These are phyloP conservation scores for Pseudocercospora pini-densiflorae DNA, from an alignment of 2,329 filamentous ascomycete species.

Conservation along the genomic window DNA sequence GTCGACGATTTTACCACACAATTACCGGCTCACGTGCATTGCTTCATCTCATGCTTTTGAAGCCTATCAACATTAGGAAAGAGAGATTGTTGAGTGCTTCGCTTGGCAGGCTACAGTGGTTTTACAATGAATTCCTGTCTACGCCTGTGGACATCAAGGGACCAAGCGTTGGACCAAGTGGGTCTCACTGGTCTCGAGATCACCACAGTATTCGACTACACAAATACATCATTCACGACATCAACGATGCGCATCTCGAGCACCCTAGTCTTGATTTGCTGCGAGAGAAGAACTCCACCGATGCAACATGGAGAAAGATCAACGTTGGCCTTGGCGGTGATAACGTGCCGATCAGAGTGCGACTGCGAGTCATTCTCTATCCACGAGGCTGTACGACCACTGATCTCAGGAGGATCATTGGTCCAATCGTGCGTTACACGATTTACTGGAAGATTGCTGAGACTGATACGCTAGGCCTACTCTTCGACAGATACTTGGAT, in stretches of 20 bases:
- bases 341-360: neutral
- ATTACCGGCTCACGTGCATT: neutral
- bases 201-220: conserved; percentile 2
- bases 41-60: conserved; percentile 1
- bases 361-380: neutral
- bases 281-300: neutral
- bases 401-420: neutral
- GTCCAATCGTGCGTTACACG: neutral
- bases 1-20: neutral
- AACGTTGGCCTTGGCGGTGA: neutral
- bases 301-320: conserved; percentile 1
- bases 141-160: neutral
- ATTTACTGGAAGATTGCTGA: neutral
- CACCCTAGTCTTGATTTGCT: neutral
- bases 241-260: neutral
- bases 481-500: conserved; percentile 7
- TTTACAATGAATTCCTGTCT: conserved; percentile 1
- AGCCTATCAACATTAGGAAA: neutral
- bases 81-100: neutral
- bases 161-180: neutral
- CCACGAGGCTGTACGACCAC: neutral
- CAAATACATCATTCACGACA: neutral
- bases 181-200: neutral
- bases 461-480: neutral
- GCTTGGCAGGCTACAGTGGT: neutral